These are phyloP conservation scores for Diaporthe eres DNA, from an alignment of 2,329 filamentous ascomycete genomes.

Conservation along the genomic window DNA sequence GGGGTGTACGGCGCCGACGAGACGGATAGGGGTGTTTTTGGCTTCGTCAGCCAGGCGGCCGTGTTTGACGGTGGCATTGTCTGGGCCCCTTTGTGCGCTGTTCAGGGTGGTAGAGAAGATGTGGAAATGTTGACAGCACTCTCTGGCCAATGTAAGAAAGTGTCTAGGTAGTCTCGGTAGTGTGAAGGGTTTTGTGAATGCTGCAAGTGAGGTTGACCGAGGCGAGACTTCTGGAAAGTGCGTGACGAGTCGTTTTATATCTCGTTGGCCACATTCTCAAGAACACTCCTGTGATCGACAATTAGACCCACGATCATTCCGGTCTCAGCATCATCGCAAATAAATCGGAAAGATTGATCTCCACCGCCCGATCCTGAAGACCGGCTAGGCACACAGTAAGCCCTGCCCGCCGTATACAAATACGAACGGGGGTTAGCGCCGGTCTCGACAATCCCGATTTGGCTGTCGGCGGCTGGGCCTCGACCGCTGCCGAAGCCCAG, in stretches of 20 bases:
- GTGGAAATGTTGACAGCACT: rapidly evolving
- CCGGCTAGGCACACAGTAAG: background rate
- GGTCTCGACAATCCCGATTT: background rate
- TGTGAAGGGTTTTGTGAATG: too few species aligned
- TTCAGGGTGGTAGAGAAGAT: too few species aligned
- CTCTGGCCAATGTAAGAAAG: rapidly evolving
- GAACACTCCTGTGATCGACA: background rate
- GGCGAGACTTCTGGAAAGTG: too few species aligned
- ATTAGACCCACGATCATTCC: background rate
- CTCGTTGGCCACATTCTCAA: background rate
- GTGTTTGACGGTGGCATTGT: conserved; percentile 27
- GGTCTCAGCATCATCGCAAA: too few species aligned
- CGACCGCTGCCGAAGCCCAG: background rate
- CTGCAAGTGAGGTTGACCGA: background rate
- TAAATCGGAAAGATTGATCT: background rate
- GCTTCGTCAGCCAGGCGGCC: conserved; percentile 25
- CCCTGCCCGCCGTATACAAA: background rate
- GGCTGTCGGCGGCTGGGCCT: background rate
- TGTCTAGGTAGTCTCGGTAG: rapidly evolving
- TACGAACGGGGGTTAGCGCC: conserved; percentile 25
- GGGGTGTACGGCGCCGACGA: conserved; percentile 11
- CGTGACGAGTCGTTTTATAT: background rate
- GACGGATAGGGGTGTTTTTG: background rate
- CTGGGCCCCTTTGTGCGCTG: rapidly evolving
- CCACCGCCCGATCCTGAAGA: background rate